phyloP scores from a whole-genome alignment of 257 asterid genomes.

The Thymus mandschuricus region DNA sequence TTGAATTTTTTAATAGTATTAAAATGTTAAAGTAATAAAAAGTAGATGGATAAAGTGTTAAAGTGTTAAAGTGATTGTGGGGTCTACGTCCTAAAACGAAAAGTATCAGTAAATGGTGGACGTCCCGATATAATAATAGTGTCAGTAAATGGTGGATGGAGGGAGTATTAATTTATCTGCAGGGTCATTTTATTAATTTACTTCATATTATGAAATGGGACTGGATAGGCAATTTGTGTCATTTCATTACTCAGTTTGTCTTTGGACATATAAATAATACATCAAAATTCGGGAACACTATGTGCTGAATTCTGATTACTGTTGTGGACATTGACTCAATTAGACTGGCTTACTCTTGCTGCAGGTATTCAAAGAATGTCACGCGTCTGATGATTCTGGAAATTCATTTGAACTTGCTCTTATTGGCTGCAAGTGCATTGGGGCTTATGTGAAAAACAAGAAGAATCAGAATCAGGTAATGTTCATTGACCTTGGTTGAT shows the following conservation, averaged over 20 bases:
- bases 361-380: constrained; percentile 84
- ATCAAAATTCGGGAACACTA: neutral
- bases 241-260: neutral
- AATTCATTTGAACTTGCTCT: constrained; percentile 75
- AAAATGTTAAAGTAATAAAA: too few species aligned
- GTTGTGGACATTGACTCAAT: constrained; percentile 3
- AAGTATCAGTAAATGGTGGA: too few species aligned
- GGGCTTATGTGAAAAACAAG: constrained; percentile 87
- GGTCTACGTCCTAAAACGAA: too few species aligned
- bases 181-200: neutral
- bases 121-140: too few species aligned
- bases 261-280: neutral
- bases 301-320: constrained; percentile 13
- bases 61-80: too few species aligned
- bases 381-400: constrained; percentile 52
- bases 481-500: neutral
- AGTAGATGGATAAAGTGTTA: too few species aligned
- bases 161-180: neutral
- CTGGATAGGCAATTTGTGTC: neutral
- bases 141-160: too few species aligned
- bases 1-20: too few species aligned
- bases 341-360: constrained; percentile 27
- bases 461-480: constrained; percentile 93
- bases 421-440: constrained; percentile 83
- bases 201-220: neutral